phyloP scores from a whole-genome alignment of 306 rosid genomes.

The Ochetophila trinervis region DNA sequence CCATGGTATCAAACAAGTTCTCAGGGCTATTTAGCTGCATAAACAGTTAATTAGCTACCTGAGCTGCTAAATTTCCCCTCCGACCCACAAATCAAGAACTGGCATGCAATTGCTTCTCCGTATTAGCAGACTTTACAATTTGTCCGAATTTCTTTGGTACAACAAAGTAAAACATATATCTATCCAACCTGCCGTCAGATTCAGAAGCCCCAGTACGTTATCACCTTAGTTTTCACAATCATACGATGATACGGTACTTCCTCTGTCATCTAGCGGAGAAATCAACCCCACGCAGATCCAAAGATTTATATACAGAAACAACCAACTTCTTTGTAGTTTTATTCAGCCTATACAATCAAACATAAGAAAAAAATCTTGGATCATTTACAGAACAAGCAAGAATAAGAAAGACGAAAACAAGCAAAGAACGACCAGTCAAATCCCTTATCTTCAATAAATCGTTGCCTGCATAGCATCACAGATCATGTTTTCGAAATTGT shows the following conservation, averaged over 20 bases:
- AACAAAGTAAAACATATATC: not conserved
- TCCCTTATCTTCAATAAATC: not conserved
- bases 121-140: constrained; percentile 9
- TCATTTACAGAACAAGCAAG: constrained; percentile 18
- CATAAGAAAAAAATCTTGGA: constrained; percentile 15
- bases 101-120: constrained; percentile 11
- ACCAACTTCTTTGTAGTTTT: constrained; percentile 17
- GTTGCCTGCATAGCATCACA: constrained; percentile 24
- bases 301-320: constrained; percentile 13
- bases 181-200: not conserved
- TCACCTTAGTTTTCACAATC: not conserved
- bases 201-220: not conserved
- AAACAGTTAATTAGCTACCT: constrained; percentile 22
- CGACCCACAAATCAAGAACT: constrained; percentile 8
- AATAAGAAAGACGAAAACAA: constrained; percentile 8
- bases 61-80: constrained; percentile 31
- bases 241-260: not conserved
- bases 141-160: not conserved
- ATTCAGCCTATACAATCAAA: constrained; percentile 15
- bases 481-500: constrained; percentile 2
- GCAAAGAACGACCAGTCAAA: constrained; percentile 11
- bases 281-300: constrained; percentile 14
- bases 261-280: constrained; percentile 4
- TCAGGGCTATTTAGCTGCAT: constrained; percentile 46
- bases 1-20: constrained; percentile 33